Base-by-base conservation (phyloP, 2,329 filamentous ascomycete species). In the Escovopsis weberi region DNA sequence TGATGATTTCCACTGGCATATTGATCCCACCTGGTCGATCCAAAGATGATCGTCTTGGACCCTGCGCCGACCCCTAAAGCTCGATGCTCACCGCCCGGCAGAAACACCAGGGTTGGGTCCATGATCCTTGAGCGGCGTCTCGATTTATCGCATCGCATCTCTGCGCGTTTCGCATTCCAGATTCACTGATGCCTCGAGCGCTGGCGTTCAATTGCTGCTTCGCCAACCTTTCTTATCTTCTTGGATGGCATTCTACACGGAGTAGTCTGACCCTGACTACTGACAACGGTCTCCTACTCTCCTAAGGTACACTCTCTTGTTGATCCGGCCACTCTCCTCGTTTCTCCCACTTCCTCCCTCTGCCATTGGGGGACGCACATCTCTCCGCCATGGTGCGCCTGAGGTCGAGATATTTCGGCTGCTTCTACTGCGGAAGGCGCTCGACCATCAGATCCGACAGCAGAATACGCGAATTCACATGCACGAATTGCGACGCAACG, bases 351-450 rank as follows among this genome's bases (percentile, higher is more conserved):
- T 23, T 23, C 6, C 23, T 23, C 23, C 23, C 23, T 23, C 23
- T 4, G 23, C 23, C 23, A 23, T 23, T 23, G 23, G 23, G 23
- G 19, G 8, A 4, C 7, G 18, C 33, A 35, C 33, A n/a, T n/a
- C 33, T 15, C 4, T 18, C 26, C 5, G 30, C n/a, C 37, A 73
- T 74, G 70, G 58, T 62, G 45, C 62, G 62, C 43, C 54, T 69
- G 45, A 53, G 63, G 48, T 56, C 58, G 38, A 65, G 61, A 48
- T 64, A 65, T 48, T 60, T 88, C 51, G 67, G 65, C 48, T 94
- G 87, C 69, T 89, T 93, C 67, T 93, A 89, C 62, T 94, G 88
- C 61, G 82, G 83, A 52, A 70, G 70, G 57, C 76, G 74, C 51
- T 82, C 82, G 32, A 67, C 69, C 32, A 68, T 75, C 43, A 67